Conservation (phyloP, 441 rosid genomes). For the Erodium texanum region DNA sequence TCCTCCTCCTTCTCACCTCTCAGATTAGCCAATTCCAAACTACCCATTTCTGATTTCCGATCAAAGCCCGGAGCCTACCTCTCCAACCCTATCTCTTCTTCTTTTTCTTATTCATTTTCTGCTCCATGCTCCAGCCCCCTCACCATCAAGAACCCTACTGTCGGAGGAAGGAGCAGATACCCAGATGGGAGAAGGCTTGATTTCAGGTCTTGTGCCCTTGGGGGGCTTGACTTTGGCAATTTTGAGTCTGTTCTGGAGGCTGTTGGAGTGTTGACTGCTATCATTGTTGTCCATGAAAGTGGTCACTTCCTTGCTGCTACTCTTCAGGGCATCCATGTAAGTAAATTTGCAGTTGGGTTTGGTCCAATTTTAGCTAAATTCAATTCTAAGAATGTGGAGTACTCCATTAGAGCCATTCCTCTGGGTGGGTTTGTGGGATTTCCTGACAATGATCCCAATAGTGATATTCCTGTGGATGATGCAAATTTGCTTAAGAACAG, state of each 20-base stretch:
- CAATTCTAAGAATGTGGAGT: constrained; percentile 74
- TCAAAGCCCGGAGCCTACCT: constrained; percentile 34
- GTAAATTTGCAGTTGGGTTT: constrained; percentile 87
- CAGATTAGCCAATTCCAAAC: constrained; percentile 24
- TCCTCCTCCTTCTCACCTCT: constrained; percentile 21
- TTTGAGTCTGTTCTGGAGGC: constrained; percentile 77
- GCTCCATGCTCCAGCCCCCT: constrained; percentile 10
- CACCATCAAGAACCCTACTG: constrained; percentile 29
- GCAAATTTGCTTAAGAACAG: constrained; percentile 74
- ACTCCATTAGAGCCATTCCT: constrained; percentile 84
- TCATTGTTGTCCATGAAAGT: constrained; percentile 74
- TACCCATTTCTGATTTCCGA: constrained; percentile 28
- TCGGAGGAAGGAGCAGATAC: constrained; percentile 19
- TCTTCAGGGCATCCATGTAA: constrained; percentile 87
- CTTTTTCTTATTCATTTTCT: constrained; percentile 19
- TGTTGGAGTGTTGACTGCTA: constrained; percentile 74
- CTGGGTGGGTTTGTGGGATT: constrained; percentile 94
- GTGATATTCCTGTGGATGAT: constrained; percentile 72
- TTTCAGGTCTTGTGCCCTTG: constrained; percentile 40
- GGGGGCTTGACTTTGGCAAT: constrained; percentile 60
- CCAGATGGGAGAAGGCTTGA: constrained; percentile 25
- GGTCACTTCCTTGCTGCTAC: constrained; percentile 90
- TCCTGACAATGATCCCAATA: constrained; percentile 91
- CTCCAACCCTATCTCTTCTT: constrained; percentile 30
- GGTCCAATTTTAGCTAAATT: constrained; percentile 90